Evolutionary conservation across 2,329 filamentous ascomycete genomes (phyloP), one percentile per base, ranked within the genome.

Genomic region (Xylariaceae sp.): DNA sequence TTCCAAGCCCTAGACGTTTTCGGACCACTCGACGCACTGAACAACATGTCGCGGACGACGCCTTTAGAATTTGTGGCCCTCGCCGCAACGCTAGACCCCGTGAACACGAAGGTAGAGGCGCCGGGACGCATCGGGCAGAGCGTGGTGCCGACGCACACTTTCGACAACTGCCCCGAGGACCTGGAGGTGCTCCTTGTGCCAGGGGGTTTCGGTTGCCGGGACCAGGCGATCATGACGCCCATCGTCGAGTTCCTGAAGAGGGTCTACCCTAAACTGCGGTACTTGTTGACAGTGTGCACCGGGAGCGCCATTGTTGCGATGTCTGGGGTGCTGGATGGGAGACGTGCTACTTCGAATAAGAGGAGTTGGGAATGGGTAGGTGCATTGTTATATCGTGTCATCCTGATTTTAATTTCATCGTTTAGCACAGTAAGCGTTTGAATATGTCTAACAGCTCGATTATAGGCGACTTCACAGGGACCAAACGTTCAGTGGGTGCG

Each of bases 311-410:
- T 89, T 4, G 77, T 83, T 0, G 87, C 87, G 0, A 73, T 76
- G 39, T 76, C 86, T 0, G 87, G 87, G 0, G 70, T 89, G 2
- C 69, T 91, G 26, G 79, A 89, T 58, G 83, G 84, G 0, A 76
- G 74, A 58, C 74, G 78, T 14, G 88, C 86, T 3, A 91, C 88
- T 3, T 87, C 84, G 14, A 91, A 90, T 68, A 91, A 90, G 72
- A 71, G 71, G 6, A 77, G 79, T 0, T 90, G 82, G 77, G 70
- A 72, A 6, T 71, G 71, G 61, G 79, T 83, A 7, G 1, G 66
- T 63, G 14, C 11, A 19, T n/a, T 50, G 9, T 43, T 19, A 21
- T 55, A 37, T 16, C 14, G 5, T 17, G 2, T 24, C 11, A 12
- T 47, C n/a, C 23, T 23, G 17, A 17, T 29, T 21, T 33, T 21